These are phyloP conservation scores for Ammopiptanthus mongolicus DNA, from an alignment of 306 rosid genomes.

Conservation along the genomic window DNA sequence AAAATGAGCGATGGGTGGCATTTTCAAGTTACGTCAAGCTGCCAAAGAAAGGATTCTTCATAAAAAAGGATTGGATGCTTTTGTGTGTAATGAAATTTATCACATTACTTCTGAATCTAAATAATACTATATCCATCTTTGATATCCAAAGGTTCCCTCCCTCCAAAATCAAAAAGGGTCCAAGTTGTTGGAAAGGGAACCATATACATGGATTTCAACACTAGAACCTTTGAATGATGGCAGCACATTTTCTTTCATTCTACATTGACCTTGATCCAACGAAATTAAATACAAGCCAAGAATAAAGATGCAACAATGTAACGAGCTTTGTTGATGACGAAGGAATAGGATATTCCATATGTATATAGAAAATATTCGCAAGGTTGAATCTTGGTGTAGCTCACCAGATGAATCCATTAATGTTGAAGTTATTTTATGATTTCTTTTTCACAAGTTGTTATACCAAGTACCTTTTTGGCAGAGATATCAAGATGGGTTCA, in stretches of 20 bases:
- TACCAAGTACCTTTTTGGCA: no score
- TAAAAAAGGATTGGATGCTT: background rate
- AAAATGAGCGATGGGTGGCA: conserved; percentile 12
- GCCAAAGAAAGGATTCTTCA: conserved; percentile 15
- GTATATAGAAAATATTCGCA: background rate
- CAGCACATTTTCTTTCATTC: background rate
- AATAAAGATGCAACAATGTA: background rate
- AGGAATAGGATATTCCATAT: conserved; percentile 10
- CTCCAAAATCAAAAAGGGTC: conserved; percentile 1
- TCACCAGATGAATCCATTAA: no score
- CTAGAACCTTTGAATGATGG: conserved; percentile 12
- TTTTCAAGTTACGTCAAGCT: background rate
- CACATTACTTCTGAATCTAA: background rate
- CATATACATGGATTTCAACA: background rate
- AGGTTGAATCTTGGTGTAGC: background rate
- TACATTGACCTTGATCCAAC: background rate
- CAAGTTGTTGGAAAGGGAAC: conserved; percentile 16
- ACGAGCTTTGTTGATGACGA: no score
- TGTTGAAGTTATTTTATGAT: no score
- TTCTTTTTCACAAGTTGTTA: no score
- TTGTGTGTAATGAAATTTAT: background rate
- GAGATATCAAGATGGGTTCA: no score
- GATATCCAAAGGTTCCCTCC: background rate
- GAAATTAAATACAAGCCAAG: background rate
- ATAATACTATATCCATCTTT: background rate